Evolutionary conservation across 768 basidiomycete species (phyloP).

Genomic region (Phaeotremella skinneri): DNA sequence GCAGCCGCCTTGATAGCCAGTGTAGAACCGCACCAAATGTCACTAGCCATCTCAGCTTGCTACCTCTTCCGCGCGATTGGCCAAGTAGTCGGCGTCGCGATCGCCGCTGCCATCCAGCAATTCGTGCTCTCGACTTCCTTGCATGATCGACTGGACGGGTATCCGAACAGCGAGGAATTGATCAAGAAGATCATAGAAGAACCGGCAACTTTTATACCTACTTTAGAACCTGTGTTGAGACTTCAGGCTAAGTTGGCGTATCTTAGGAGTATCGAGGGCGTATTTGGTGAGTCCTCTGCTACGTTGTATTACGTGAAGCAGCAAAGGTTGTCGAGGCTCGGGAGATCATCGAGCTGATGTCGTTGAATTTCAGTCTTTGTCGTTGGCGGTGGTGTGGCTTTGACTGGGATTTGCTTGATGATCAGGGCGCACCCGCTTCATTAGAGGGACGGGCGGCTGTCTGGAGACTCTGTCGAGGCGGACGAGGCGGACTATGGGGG

Average conservation of each 20-base stretch:
- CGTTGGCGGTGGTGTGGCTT: conserved; percentile 19
- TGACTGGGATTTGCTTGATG: conserved; percentile 19
- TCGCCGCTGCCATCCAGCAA: conserved; percentile 46
- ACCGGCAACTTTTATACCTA: conserved; percentile 33
- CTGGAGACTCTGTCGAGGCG: background rate
- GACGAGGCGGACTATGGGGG: too few relatives aligned
- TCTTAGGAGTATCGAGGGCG: conserved; percentile 35
- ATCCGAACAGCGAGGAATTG: conserved; percentile 4
- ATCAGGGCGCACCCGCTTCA: conserved; percentile 16
- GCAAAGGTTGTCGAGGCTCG: background rate
- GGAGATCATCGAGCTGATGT: background rate
- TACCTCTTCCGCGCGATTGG: conserved; percentile 47
- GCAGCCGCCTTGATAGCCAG: conserved; percentile 15
- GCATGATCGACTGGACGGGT: conserved; percentile 3
- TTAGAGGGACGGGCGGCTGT: too few relatives aligned
- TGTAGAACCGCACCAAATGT: conserved; percentile 25
- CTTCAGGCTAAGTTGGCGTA: conserved; percentile 35
- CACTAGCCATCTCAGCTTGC: conserved; percentile 46
- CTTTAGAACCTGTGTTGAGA: conserved; percentile 8
- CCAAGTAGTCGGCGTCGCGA: conserved; percentile 44
- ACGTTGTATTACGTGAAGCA: too few relatives aligned
- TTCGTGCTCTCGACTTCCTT: conserved; percentile 28
- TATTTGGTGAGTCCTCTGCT: conserved; percentile 21
- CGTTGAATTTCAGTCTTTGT: conserved; percentile 17
- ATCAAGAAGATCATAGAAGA: conserved; percentile 35